Base-by-base conservation (phyloP, 202 grass and related monocot species). In the Musa balbisiana region DNA sequence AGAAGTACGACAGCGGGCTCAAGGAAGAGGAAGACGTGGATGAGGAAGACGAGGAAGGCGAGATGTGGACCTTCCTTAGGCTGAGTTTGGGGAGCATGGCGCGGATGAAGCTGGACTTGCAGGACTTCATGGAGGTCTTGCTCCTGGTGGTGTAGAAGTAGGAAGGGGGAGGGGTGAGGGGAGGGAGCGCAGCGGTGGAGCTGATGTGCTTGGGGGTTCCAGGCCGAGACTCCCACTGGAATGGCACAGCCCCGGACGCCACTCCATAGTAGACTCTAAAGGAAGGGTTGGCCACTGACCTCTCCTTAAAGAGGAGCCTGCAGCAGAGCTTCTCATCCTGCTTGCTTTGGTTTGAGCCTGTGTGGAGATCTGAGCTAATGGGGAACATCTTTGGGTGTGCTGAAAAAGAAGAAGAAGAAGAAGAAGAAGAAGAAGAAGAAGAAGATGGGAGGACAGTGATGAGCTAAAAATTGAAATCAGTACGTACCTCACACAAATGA, bases 261-360 rank as follows among this genome's bases (percentile, higher is more conserved):
- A 83, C 86, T 73, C 93, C 86, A 73, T 97, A 93, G 87, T 97
- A 97, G 24, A 97, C 90, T 62, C 90, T 73, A 74, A 93, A 97
- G 2, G 93, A 97, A 74, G 88, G 86, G 74, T 87, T 85, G 15
- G 88, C 68, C 0, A 9, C 49, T 0, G 83, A 78, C 73, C 72
- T 82, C 73, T 92, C 90, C 80, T 70, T 73, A 6, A 82, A 82
- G 53, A 97, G 71, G n/a, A 93, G 78, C 82, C 79, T 92, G 13
- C 87, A 64, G 64, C 77, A 81, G 26, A 89, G 67, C 82, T 82
- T 89, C 85, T 80, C 79, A 58, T 82, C 86, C 13, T 77, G 52
- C 82, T 71, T 82, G 71, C 78, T 73, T 60, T 83, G 74, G 13
- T 86, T 64, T 25, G 43, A 43, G 33, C 33, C 33, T 43, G 33